Conservation (phyloP, 2,329 filamentous ascomycete genomes). For the Onygena corvina region DNA sequence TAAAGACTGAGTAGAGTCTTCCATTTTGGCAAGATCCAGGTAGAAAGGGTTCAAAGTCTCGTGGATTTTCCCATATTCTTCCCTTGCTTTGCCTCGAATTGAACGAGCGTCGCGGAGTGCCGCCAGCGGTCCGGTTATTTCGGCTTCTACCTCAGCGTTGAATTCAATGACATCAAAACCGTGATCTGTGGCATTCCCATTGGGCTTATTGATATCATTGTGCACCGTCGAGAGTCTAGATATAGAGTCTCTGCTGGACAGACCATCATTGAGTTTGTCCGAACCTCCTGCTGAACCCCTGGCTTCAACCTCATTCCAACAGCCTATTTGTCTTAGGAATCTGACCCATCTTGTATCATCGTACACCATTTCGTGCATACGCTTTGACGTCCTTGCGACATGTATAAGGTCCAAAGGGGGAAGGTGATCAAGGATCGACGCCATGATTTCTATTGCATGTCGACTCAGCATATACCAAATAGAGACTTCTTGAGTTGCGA, state of each 20-base stretch:
- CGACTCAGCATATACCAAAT: background rate
- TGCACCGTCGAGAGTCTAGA: background rate
- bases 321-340: slow-evolving; percentile 70
- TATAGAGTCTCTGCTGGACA: slow-evolving; percentile 3
- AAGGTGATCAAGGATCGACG: slow-evolving; percentile 77
- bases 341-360: slow-evolving; percentile 94
- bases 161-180: slow-evolving; percentile 71
- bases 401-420: slow-evolving; percentile 72
- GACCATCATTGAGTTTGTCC: slow-evolving; percentile 39
- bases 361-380: slow-evolving; percentile 95
- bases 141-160: slow-evolving; percentile 27
- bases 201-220: background rate
- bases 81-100: slow-evolving; percentile 68
- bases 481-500: background rate
- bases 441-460: slow-evolving; percentile 60
- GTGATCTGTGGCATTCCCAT: slow-evolving; percentile 24
- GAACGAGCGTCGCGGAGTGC: slow-evolving; percentile 62
- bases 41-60: slow-evolving; percentile 83
- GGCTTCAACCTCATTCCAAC: slow-evolving; percentile 85
- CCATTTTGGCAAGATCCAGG: slow-evolving; percentile 59
- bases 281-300: slow-evolving; percentile 58
- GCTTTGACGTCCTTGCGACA: slow-evolving; percentile 71
- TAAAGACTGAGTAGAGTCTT: slow-evolving; percentile 62
- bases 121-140: slow-evolving; percentile 45
- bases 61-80: slow-evolving; percentile 86